Base-by-base conservation (phyloP, 2,329 filamentous ascomycete genomes). In the Ophiocordyceps australis region DNA sequence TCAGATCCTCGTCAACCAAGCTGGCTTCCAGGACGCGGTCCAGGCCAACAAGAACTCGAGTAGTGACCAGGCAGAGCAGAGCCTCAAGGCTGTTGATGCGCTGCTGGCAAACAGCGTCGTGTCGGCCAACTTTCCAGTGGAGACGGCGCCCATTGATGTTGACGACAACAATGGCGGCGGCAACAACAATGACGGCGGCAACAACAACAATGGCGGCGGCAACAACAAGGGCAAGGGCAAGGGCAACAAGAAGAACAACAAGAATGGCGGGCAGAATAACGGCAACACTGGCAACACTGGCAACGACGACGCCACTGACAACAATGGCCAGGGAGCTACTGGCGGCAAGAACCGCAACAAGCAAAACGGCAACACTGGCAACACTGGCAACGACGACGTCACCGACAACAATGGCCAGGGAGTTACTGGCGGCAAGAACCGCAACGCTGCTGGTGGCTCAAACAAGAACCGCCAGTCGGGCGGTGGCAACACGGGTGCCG, bases 1-100 rank as follows among this genome's bases (percentile, higher is more conserved):
- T 2, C 63, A 73, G 44, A 52, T 69, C 13, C 41, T 50, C 22
- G 40, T 55, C 35, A 62, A 72, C 45, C 42, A 61, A 28, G 42
- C 50, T 17, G 63, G 71, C 34, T 52, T 73, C 5, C 41, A 47
- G 0, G 38, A 34, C 5, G 36, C 49, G 2, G 36, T 61, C 7
- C 33, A 43, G 2, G 59, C 56, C 4, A 62, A 61, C 35, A 39
- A 7, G 17, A 46, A 52, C 16, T 52, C 54, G 20, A 54, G 50
- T 12, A 28, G 38, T 1, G 32, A 39, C 0, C 31, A 36, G 22
- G 42, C 38, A 7, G 7, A 19, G 17, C 17, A 19, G 17, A 19
- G 10, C 17, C 17, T 19, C 10, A 10, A 7, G 7, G 17, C 17
- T 10, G 17, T 19, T 19, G 10, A 19, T 10, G 17, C 17, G 7